Evolutionary conservation across 352 stramenopile species (phyloP), one percentile per base, ranked within the genome.

Genomic region (Elongisporangium senticosum): DNA sequence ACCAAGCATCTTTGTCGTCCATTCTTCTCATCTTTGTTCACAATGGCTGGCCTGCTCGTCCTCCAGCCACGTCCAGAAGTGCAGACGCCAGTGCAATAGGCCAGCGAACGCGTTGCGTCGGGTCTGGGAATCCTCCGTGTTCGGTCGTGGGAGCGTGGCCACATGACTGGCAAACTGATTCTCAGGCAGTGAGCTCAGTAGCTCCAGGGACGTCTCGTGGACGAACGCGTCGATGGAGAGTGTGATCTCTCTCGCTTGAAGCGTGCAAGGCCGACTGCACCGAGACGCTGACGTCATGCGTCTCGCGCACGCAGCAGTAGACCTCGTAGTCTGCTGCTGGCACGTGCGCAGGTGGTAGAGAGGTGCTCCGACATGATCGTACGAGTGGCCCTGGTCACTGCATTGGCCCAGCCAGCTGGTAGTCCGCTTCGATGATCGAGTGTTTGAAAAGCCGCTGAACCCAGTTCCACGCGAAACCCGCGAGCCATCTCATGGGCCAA

Each of bases 271-370:
- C 75, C 17, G 85, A 93, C 56, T 92, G 75, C 23, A 95, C 33
- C 33, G 11, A 43, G 33, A 93, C 65, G 56, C 79, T 84, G 43
- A 96, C 79, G 8, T 75, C 79, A 43, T 93, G 77, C 0, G 84
- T 93, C 53, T 89, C 82, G 15, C 83, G 77, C 53, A 90, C 68
- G 21, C 69, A 83, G 62, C 87, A 95, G 17, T 57, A 80, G 13
- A 96, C 83, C 28, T 87, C 77, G 60, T 96, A 96, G 7, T 85
- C 86, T 21, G 71, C 70, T 96, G 80, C 43, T 96, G 76, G 37
- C 71, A 74, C 6, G 87, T 96, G 50, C 87, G 82, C 23, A 96
- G 71, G 26, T 84, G 61, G 58, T 95, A 65, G 62, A 96, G 10
- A 96, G 71, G 17, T 86, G 87, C 60, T 96, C 85, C 7, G 78